Conservation (phyloP, 352 stramenopile genomes). For the Achlya hypogyna region DNA sequence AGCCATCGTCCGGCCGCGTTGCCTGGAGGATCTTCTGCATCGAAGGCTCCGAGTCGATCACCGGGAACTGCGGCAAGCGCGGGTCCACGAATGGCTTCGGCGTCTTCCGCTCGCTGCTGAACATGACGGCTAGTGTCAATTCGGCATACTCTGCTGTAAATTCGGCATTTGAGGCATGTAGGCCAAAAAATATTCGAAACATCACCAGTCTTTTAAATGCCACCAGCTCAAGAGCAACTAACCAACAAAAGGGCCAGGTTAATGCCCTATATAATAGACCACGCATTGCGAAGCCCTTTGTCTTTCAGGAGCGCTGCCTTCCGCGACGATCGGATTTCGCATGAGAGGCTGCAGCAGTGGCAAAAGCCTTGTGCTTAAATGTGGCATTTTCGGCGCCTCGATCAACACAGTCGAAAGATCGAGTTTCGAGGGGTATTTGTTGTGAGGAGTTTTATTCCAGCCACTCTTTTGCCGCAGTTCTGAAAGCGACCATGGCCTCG, state of each 20-base stretch:
- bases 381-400: not conserved
- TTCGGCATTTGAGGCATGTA: not conserved
- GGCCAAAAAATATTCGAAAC: not conserved
- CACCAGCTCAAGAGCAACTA: too few species aligned
- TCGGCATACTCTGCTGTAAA: not conserved
- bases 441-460: conserved; percentile 9
- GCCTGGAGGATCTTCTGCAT: conserved; percentile 9
- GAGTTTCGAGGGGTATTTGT: not conserved
- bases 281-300: too few species aligned
- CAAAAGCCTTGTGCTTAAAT: not conserved
- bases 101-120: conserved; percentile 10
- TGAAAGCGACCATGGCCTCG: not conserved
- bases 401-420: not conserved
- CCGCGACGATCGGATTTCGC: too few species aligned
- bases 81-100: conserved; percentile 18
- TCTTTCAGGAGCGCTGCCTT: too few species aligned
- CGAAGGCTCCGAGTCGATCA: conserved; percentile 13
- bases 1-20: not conserved
- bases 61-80: conserved; percentile 12
- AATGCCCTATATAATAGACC: too few species aligned
- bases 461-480: conserved; percentile 14
- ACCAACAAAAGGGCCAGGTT: too few species aligned
- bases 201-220: too few species aligned
- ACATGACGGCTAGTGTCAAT: not conserved
- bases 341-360: not conserved